Conservation (phyloP, 2,329 filamentous ascomycete genomes). For the Apiospora phragmitis region DNA sequence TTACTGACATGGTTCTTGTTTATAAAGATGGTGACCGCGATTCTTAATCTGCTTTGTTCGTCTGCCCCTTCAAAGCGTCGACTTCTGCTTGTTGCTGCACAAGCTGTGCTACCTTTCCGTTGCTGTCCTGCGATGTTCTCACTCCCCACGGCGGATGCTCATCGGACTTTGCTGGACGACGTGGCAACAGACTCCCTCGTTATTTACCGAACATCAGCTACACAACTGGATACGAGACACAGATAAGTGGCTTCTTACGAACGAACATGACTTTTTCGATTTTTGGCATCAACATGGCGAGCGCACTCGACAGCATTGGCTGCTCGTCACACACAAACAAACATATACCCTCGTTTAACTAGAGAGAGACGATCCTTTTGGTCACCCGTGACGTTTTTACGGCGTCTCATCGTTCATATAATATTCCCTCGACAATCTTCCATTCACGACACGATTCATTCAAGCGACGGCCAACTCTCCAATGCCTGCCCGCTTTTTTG, state of each 20-base stretch:
- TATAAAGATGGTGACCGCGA: conserved; percentile 45
- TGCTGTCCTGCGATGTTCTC: background rate
- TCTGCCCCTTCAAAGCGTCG: conserved; percentile 8
- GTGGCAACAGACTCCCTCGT: background rate
- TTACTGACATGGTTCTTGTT: conserved; percentile 45
- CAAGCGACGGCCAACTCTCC: background rate
- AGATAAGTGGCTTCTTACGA: conserved; percentile 3
- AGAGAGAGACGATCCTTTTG: conserved; percentile 1
- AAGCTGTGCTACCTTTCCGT: background rate
- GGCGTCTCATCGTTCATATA: conserved; percentile 10
- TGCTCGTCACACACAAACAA: conserved; percentile 2
- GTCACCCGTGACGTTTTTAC: background rate
- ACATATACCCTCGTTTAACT: conserved; percentile 9
- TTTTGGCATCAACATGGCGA: background rate
- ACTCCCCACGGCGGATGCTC: background rate
- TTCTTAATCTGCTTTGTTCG: conserved; percentile 11
- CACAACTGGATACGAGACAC: conserved; percentile 4
- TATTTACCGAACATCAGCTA: background rate
- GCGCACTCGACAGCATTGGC: conserved; percentile 8
- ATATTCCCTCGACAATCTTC: conserved; percentile 8
- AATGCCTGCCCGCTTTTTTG: background rate
- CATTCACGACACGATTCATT: conserved; percentile 4
- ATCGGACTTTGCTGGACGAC: background rate
- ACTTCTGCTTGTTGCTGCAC: conserved; percentile 6
- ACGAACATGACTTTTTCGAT: conserved; percentile 5